phyloP scores from a whole-genome alignment of 495 filamentous ascomycete genomes.

The Aspergillus bertholletiae region DNA sequence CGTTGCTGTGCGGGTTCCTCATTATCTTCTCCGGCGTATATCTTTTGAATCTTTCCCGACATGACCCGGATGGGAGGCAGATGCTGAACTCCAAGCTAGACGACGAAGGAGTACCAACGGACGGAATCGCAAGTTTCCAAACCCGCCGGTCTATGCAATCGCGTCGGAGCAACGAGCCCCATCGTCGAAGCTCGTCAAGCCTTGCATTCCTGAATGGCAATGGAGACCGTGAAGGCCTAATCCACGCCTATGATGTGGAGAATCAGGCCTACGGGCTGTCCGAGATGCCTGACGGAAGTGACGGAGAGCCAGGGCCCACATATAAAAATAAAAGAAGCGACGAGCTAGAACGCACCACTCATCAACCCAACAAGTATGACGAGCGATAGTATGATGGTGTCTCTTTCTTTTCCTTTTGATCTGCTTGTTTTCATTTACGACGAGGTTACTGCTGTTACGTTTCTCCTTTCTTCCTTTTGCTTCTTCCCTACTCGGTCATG shows the following conservation, averaged over 20 bases:
- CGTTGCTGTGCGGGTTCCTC: conserved; percentile 88
- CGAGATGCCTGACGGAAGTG: conserved; percentile 69
- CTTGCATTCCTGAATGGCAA: conserved; percentile 47
- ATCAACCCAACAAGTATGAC: conserved; percentile 36
- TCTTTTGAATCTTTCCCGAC: conserved; percentile 88
- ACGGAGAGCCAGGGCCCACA: conserved; percentile 49
- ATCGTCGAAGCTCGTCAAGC: conserved; percentile 54
- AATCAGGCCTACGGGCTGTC: conserved; percentile 62
- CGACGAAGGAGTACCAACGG: conserved; percentile 80
- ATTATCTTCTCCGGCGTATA: conserved; percentile 97
- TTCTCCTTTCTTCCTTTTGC: conserved; percentile 8
- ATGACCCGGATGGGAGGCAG: conserved; percentile 77
- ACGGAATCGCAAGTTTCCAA: conserved; percentile 81
- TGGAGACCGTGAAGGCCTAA: conserved; percentile 72
- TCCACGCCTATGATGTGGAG: conserved; percentile 78
- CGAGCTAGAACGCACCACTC: conserved; percentile 23
- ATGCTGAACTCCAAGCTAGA: conserved; percentile 59
- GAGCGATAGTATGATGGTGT: conserved; percentile 31
- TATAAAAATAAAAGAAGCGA: conserved; percentile 29
- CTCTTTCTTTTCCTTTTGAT: conserved; percentile 9
- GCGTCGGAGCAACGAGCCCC: conserved; percentile 61
- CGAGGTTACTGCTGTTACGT: conserved; percentile 22
- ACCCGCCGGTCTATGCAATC: conserved; percentile 92
- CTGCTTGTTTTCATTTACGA: conserved; percentile 14
- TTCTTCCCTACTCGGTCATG: not conserved